Conservation (phyloP, 1,284 basidiomycete genomes). For the Thecaphora frezii region DNA sequence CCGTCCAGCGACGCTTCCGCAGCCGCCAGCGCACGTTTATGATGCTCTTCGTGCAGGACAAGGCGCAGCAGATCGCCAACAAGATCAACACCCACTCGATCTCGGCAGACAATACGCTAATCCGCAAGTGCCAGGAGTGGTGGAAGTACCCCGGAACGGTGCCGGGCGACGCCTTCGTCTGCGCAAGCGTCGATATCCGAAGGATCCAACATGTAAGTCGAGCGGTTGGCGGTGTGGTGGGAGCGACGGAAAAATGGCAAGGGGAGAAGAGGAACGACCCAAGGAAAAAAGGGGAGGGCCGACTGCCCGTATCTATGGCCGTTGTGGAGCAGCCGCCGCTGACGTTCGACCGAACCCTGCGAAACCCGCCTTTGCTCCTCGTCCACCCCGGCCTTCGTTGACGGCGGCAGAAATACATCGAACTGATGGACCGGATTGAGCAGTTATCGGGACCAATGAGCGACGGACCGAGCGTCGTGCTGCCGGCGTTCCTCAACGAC, state of each 20-base stretch:
- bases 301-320: too few relatives aligned
- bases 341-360: background rate
- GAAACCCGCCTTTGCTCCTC: background rate
- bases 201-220: slow-evolving; percentile 24
- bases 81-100: slow-evolving; percentile 31
- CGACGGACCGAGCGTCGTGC: slow-evolving; percentile 35
- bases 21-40: slow-evolving; percentile 39
- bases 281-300: too few relatives aligned
- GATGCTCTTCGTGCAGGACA: slow-evolving; percentile 41
- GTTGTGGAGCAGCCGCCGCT: too few relatives aligned
- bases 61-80: slow-evolving; percentile 40
- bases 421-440: slow-evolving; percentile 33
- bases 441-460: slow-evolving; percentile 21
- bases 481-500: slow-evolving; percentile 35
- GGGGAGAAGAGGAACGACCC: background rate
- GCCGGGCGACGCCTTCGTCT: slow-evolving; percentile 27
- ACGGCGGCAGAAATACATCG: slow-evolving; percentile 20
- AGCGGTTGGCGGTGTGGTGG: slow-evolving; percentile 1
- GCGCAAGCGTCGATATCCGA: slow-evolving; percentile 29
- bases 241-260: too few relatives aligned
- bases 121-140: slow-evolving; percentile 37
- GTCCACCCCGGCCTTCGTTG: too few relatives aligned
- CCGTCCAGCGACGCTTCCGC: slow-evolving; percentile 29
- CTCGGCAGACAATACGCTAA: slow-evolving; percentile 24
- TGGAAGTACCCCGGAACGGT: slow-evolving; percentile 22